Base-by-base conservation (phyloP, 305 asterid species). In the Nicotiana rustica region DNA sequence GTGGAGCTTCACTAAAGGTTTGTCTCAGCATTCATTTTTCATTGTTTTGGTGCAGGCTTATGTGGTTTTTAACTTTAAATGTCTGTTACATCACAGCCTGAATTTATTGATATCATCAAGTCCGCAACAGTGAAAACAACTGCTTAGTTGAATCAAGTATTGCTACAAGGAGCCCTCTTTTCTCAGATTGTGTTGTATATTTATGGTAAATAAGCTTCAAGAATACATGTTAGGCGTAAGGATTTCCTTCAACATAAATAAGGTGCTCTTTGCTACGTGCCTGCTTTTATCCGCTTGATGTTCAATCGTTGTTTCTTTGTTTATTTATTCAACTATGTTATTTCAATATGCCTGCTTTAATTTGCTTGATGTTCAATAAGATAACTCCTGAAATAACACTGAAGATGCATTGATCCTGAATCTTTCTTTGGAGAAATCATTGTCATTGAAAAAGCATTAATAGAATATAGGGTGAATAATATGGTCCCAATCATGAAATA, bases 1-100 rank as follows among this genome's bases (percentile, higher is more conserved):
- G 92, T 55, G 89, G 89, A 77, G 90, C 88, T 49, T 87, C 89
- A 35, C 89, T 87, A 21, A 85, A 87, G 91, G 91, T 89, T 78
- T 77, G 82, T 75, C 66, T 10, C 36, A 33, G 0, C 31, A 33
- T 36, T 14, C 29, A 6, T 76, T 5, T 75, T 15, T 52, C 35
- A 36, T 64, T 66, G 36, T 19, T 18, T 67, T 6, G 55, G 29
- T 57, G 41, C 41, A 25, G 44, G 36, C 82, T 59, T 52, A 55
- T 21, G 38, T 2, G 4, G 55, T 47, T 10, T 56, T 75, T 44
- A 73, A 70, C 65, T 6, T 66, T 61, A 52, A 31, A 60, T 60
- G 31, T 77, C 25, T 68, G 44, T 81, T 64, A 17, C 31, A n/a
- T 21, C 69, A 35, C 85, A 89, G 90, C 88, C 87, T 5, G 87